Base-by-base conservation (phyloP, 2,329 filamentous ascomycete species). In the Didymella keratinophila region DNA sequence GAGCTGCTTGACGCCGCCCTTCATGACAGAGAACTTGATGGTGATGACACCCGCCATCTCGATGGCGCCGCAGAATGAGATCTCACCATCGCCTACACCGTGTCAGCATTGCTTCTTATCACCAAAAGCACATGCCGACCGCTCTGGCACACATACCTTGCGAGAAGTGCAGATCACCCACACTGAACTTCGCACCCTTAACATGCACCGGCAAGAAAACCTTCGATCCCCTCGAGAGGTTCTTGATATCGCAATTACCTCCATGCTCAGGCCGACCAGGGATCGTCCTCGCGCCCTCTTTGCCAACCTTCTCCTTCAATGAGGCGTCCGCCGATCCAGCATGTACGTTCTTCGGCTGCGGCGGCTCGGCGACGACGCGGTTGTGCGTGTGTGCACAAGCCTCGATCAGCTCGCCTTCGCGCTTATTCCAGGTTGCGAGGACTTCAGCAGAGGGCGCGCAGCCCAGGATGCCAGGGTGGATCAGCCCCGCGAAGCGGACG, bases 1-100 rank as follows among this genome's bases (percentile, higher is more conserved):
- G 51, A 96, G 78, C 32, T 92, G 84, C 43, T 82, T 82, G 71
- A 96, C 84, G 20, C 93, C 93, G 64, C 87, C 84, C 76, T 95
- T 96, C 82, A 97, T 88, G 16, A 97, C 90, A 48, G 86, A 88
- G 81, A 96, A 93, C 70, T 95, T 96, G 77, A 97, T 86, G 2
- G 93, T 97, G 67, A 97, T 96, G 42, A 92, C 82, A 4, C 93
- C 93, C 0, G 93, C 92, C 91, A 97, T 97, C 76, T 97, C 93
- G 69, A 97, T 97, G 6, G 93, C 93, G 20, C 77, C 77, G 48
- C 81, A 83, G 70, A 83, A 97, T 2, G 88, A 92, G 59, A 97
- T 96, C 74, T 97, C 52, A 12, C 52, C 51, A 30, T 20, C 34
- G 30, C 41, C 39, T 42, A 16, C 12, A 11, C 21, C n/a, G 5